phyloP scores from a whole-genome alignment of 2,329 filamentous ascomycete species.

The Calonectria pauciramosa region DNA sequence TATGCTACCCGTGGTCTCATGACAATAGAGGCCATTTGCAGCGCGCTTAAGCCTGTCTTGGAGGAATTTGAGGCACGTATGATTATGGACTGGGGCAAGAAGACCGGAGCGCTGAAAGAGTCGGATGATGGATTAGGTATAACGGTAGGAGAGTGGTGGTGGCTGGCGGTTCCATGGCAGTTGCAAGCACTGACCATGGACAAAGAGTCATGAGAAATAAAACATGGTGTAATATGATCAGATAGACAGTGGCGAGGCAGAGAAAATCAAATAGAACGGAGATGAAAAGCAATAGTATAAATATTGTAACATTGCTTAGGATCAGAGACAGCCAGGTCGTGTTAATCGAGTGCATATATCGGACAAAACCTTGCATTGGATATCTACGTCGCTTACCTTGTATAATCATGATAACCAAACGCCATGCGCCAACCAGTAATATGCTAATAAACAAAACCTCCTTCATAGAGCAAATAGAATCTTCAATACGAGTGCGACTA shows the following conservation, averaged over 20 bases:
- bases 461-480: conserved; percentile 56
- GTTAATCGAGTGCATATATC: not conserved
- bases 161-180: conserved; percentile 64
- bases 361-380: conserved; percentile 32
- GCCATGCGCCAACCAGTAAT: conserved; percentile 1
- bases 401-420: conserved; percentile 8
- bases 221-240: not conserved
- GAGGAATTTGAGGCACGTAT: conserved; percentile 74
- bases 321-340: not conserved
- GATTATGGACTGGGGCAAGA: conserved; percentile 70
- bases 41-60: conserved; percentile 68
- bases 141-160: conserved; percentile 76
- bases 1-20: conserved; percentile 74
- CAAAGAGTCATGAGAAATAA: conserved; percentile 7
- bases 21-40: conserved; percentile 65
- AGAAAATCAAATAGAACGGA: not conserved
- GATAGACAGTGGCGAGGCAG: conserved; percentile 12
- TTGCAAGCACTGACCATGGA: conserved; percentile 27
- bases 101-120: conserved; percentile 64
- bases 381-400: conserved; percentile 40
- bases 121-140: conserved; percentile 57
- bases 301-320: conserved; percentile 20
- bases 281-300: conserved; percentile 5
- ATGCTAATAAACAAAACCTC: conserved; percentile 6
- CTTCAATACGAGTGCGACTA: conserved; percentile 78